Base-by-base conservation (phyloP, 768 basidiomycete genomes). In the Hericium coralloides region DNA sequence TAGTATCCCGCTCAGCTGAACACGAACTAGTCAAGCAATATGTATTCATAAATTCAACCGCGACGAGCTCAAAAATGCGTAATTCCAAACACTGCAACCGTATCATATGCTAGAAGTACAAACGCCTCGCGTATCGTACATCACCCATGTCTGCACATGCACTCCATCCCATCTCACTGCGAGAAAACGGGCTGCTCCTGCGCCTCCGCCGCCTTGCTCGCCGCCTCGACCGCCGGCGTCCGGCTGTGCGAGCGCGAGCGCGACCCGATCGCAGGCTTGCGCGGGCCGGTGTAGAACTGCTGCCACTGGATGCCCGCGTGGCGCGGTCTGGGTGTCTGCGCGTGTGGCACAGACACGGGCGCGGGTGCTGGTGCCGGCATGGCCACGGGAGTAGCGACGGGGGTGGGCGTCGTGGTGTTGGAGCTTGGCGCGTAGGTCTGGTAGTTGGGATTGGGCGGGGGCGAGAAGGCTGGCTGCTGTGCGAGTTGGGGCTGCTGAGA, bases 271-370 rank as follows among this genome's bases (percentile, higher is more conserved):
- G 10, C 12, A 26, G 23, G 23, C 49, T n/a, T 50, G 17, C 45
- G 38, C 5, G 59, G 59, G 2, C 59, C 59, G 2, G 25, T 55
- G 43, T 62, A 60, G 22, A 55, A 59, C 22, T 53, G 56, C 49
- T 58, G 57, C 55, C 56, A 62, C 23, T 55, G 54, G 10, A 62
- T 55, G 12, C 45, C 59, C 15, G 38, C 51, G 45, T 58, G 53
- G 0, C 36, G 12, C 20, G 43, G n/a, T 10, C 20, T 18, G 15
- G 43, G 43, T 20, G 43, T 20, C 20, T 45, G 43, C 14, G 43
- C 9, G 43, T 45, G 20, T 7, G 14, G 43, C 2, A 20, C n/a
- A 15, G 15, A 0, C 5, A 43, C 17, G 18, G n/a, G 56, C 26
- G 57, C 56, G 22, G 50, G 18, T n/a, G 15, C 14, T 10, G 38